phyloP scores from a whole-genome alignment of 2,329 filamentous ascomycete genomes.

The Cladobotryum protrusum region DNA sequence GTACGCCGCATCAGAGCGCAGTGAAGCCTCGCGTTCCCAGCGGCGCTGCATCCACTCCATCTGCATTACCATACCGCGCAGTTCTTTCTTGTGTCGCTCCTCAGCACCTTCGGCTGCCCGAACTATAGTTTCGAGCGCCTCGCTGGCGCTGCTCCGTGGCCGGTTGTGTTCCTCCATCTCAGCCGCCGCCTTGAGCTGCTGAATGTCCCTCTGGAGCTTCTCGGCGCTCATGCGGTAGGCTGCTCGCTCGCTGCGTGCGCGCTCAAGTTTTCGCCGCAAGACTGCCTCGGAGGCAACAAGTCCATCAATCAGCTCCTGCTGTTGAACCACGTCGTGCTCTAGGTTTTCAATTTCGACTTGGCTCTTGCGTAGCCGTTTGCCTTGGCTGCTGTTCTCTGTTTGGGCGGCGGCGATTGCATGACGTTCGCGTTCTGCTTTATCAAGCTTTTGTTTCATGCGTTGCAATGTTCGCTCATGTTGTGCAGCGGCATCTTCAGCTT shows the following conservation, averaged over 20 bases:
- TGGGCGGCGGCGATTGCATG: conserved; percentile 26
- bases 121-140: conserved; percentile 52
- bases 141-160: conserved; percentile 23
- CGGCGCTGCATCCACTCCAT: conserved; percentile 85
- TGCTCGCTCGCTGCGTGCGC: conserved; percentile 60
- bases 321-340: conserved; percentile 65
- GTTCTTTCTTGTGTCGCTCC: conserved; percentile 64
- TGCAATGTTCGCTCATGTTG: conserved; percentile 39
- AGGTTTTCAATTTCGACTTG: conserved; percentile 62
- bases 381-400: conserved; percentile 44
- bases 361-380: conserved; percentile 54
- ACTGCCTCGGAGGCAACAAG: conserved; percentile 51
- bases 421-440: conserved; percentile 46
- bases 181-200: conserved; percentile 33
- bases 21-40: conserved; percentile 70
- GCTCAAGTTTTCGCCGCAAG: conserved; percentile 61
- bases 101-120: conserved; percentile 56
- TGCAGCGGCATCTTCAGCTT: conserved; percentile 41
- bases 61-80: conserved; percentile 79
- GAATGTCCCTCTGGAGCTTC: conserved; percentile 48
- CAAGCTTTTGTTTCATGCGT: conserved; percentile 43
- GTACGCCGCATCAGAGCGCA: conserved; percentile 75
- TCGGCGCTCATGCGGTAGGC: conserved; percentile 48
- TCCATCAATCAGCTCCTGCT: conserved; percentile 57
- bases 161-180: conserved; percentile 17